A percentile compares a stretch with the other conserved stretches of the same genome.
These are phyloP conservation scores for Dendrobium huoshanense DNA, from an alignment of 106 monocot species.

Conservation along the genomic window DNA sequence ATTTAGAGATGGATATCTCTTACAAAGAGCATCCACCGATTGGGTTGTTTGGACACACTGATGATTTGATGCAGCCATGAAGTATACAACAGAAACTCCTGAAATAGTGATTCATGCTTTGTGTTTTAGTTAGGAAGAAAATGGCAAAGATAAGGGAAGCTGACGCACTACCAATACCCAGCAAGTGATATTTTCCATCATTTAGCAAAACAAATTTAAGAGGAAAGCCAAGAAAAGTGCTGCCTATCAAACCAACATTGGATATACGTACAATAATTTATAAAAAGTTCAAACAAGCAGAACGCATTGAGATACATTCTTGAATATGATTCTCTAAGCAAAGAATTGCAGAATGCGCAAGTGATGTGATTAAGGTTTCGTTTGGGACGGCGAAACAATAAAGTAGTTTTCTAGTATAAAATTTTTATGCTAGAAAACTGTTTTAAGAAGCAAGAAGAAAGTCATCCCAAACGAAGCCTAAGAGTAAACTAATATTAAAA, in stretches of 20 bases:
- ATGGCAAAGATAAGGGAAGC: background rate
- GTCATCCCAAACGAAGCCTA: no score
- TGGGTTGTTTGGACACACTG: constrained; percentile 54
- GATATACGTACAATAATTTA: no score
- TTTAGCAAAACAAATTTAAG: background rate
- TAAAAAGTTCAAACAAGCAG: no score
- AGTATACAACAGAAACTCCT: constrained; percentile 80
- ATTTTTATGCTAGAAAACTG: no score
- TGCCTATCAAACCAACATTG: no score
- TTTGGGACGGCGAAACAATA: no score
- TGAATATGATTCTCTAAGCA: background rate
- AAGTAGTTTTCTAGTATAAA: no score
- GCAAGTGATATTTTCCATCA: background rate
- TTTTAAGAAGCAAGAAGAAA: no score
- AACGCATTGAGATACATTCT: background rate
- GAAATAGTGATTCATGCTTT: background rate
- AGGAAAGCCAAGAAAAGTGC: background rate
- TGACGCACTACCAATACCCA: background rate
- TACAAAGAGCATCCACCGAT: constrained; percentile 58
- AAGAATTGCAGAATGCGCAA: background rate
- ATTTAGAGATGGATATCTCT: constrained; percentile 64
- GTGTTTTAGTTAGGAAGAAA: no score
- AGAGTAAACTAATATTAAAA: no score
- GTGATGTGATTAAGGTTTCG: background rate
- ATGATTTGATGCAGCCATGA: constrained; percentile 42